Conservation (phyloP, 2,329 filamentous ascomycete genomes). For the Ceratocystiopsis sp. region DNA sequence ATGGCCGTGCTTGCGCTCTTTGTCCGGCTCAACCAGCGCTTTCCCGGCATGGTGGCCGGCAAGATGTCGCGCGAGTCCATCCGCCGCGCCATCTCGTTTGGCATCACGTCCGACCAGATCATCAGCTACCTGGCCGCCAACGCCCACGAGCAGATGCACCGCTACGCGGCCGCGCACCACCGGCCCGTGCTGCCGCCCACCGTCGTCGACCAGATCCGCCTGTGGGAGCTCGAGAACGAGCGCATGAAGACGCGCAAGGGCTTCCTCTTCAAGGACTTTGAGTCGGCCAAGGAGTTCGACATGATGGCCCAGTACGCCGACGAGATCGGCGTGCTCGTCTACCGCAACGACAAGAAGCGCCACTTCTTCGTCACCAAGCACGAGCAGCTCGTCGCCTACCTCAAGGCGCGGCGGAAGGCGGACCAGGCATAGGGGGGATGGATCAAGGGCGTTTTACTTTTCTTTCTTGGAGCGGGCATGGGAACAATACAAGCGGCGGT, state of each 20-base stretch:
- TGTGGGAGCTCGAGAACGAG: conserved; percentile 97
- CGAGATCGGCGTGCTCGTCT: conserved; percentile 77
- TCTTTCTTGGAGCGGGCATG: no score
- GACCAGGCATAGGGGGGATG: conserved; percentile 14
- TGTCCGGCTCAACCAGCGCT: conserved; percentile 71
- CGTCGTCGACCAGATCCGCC: conserved; percentile 88
- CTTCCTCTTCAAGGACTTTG: conserved; percentile 83
- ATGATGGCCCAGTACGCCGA: conserved; percentile 64
- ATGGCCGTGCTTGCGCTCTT: conserved; percentile 91
- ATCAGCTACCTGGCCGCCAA: conserved; percentile 84
- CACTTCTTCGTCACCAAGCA: conserved; percentile 87
- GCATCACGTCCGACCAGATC: conserved; percentile 91
- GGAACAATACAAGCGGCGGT: no score
- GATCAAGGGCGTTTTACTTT: no score
- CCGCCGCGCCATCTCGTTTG: conserved; percentile 68
- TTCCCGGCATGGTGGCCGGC: conserved; percentile 85
- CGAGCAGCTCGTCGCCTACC: conserved; percentile 72
- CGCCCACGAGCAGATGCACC: conserved; percentile 86
- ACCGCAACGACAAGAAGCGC: conserved; percentile 62
- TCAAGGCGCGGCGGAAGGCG: conserved; percentile 46
- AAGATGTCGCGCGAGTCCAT: conserved; percentile 81
- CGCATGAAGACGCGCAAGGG: conserved; percentile 72
- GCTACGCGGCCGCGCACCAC: conserved; percentile 37
- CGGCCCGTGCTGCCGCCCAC: conserved; percentile 76
- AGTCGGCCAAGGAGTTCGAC: conserved; percentile 50